Base-by-base conservation (phyloP, 2,329 filamentous ascomycete species). In the Epichloe elymi region DNA sequence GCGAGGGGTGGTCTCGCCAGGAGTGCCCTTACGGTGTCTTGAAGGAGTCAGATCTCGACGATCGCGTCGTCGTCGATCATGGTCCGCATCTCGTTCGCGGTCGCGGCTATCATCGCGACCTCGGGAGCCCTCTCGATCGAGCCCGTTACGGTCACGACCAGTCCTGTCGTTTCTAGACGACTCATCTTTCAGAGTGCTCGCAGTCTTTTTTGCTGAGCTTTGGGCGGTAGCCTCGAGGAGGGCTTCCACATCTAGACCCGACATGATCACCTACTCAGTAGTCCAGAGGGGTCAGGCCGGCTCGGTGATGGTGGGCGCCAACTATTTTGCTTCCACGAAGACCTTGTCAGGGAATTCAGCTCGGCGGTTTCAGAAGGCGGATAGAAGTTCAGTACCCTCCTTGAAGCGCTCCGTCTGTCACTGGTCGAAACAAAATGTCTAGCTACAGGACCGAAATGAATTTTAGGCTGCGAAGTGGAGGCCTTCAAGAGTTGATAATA, bases 171-270 rank as follows among this genome's bases (percentile, higher is more conserved):
- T 58, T 59, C 60, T 62, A 51, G 77, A 74, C 60, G 82, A 79
- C 57, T 74, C 71, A 56, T 80, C 78, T 58, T 72, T 64, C 52
- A 69, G 65, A 56, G 66, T 59, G 60, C 70, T 70, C 55, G 60
- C 63, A 54, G 73, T 72, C 61, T 73, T 72, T 50, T 50, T 76
- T 50, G 72, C 70, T 54, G 73, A 70, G 58, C 75, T 74, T 65
- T 82, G 83, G 49, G 86, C 87, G 56, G 86, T 88, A 48, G 86
- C 87, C 69, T 95, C 89, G 59, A 96, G 82, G 57, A 96, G 79
- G 58, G 88, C 88, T 75, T 96, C 90, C 61, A 96, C 88, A 65
- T 95, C 88, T 59, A 76, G 65, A 52, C 67, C 71, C 49, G 72
- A 67, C 73, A 77, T 76, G 55, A 57, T 68, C 58, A 53, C 50